Conservation (phyloP, 1,284 basidiomycete species). For the Singerocomus rubriflavus region DNA sequence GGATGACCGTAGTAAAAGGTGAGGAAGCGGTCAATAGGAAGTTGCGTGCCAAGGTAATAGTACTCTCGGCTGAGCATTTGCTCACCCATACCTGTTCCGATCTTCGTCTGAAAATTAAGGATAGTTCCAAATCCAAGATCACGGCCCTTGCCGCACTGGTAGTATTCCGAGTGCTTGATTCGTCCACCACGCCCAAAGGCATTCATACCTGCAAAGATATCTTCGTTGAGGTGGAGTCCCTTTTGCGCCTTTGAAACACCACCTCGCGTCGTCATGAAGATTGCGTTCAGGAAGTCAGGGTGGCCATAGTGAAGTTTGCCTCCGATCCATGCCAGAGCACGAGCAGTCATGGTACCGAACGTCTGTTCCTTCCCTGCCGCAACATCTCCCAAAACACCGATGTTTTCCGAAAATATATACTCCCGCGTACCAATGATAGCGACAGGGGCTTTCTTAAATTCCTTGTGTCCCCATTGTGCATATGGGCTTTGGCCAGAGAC, state of each 20-base stretch:
- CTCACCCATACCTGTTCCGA: constrained; percentile 99
- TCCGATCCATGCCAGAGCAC: constrained; percentile 95
- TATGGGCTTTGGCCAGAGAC: constrained; percentile 94
- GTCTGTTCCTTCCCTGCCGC: constrained; percentile 99
- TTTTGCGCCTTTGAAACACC: constrained; percentile 99
- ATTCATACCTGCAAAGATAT: constrained; percentile 99
- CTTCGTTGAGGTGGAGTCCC: constrained; percentile 97
- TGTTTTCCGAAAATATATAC: constrained; percentile 99
- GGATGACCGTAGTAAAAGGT: constrained; percentile 99
- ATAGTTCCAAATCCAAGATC: constrained; percentile 99
- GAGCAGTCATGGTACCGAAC: constrained; percentile 97
- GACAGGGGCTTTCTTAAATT: constrained; percentile 88
- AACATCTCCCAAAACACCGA: constrained; percentile 98
- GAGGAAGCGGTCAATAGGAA: constrained; percentile 97
- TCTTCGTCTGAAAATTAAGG: constrained; percentile 99
- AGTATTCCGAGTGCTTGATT: constrained; percentile 99
- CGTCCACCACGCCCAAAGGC: constrained; percentile 97
- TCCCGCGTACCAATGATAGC: constrained; percentile 99
- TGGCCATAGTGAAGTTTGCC: constrained; percentile 99
- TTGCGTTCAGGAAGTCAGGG: constrained; percentile 98
- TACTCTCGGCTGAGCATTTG: constrained; percentile 99
- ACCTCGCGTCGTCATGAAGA: constrained; percentile 98
- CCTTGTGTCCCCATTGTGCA: constrained; percentile 88
- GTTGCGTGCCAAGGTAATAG: constrained; percentile 98
- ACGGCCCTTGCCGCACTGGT: constrained; percentile 98